phyloP scores from a whole-genome alignment of 352 stramenopile genomes.

The Phytophthora europaea region DNA sequence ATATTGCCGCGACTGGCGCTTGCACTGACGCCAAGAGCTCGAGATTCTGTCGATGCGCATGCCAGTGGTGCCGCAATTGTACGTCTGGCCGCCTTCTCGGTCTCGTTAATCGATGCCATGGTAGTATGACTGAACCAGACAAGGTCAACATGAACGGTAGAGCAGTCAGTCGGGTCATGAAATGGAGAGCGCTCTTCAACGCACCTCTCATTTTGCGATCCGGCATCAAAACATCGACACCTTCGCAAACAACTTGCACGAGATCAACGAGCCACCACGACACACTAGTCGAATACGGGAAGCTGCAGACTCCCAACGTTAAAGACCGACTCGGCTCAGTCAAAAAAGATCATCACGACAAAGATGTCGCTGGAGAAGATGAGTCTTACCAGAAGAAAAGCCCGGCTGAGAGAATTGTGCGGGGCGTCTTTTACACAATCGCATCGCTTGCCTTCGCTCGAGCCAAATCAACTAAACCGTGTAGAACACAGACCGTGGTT shows the following conservation, averaged over 20 bases:
- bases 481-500: no score
- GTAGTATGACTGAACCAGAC: not conserved
- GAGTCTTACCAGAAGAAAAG: constrained; percentile 31
- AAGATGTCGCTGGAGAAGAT: no score
- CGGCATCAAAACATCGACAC: constrained; percentile 2
- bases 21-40: no score
- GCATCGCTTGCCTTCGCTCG: constrained; percentile 29
- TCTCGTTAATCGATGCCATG: not conserved
- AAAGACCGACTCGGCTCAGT: constrained; percentile 21
- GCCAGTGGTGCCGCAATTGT: constrained; percentile 4
- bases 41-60: no score
- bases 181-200: not conserved
- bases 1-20: no score
- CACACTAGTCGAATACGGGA: constrained; percentile 16
- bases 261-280: constrained; percentile 15
- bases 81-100: not conserved
- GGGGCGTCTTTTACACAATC: constrained; percentile 26
- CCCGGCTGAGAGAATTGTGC: constrained; percentile 26
- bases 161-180: not conserved
- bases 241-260: not conserved
- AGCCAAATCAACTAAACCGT: no score
- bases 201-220: constrained; percentile 24
- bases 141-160: not conserved
- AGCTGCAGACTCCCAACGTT: constrained; percentile 15
- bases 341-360: constrained; percentile 18